Conservation (phyloP, 306 rosid species). For the barrel medic (Medicago truncatula) region MtrunA17r5.0-ANR NC_053044.1:34587001-34587500, state of each 20-base stretch:
- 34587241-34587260: slow-evolving; percentile 1
- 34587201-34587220: slow-evolving; percentile 4
- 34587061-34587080: slow-evolving; percentile 22
- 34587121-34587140: slow-evolving; percentile 55
- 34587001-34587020: slow-evolving; percentile 43
- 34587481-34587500: background rate
- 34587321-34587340: background rate
- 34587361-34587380: too few species aligned
- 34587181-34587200: slow-evolving; percentile 15
- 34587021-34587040: slow-evolving; percentile 56
- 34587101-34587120: slow-evolving; percentile 46
- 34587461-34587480: background rate
- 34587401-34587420: background rate
- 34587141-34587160: slow-evolving; percentile 38
- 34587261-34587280: background rate
- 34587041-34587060: slow-evolving; percentile 51
- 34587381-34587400: too few species aligned
- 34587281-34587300: background rate
- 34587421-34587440: background rate
- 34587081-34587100: slow-evolving; percentile 43
- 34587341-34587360: background rate
- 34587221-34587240: background rate
- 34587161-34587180: slow-evolving; percentile 25
- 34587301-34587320: background rate
- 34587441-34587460: background rate